A percentile compares a stretch with the other conserved stretches of the same genome.
Conservation (phyloP, 2,329 filamentous ascomycete species). For the Periconia macrospinosa region DNA sequence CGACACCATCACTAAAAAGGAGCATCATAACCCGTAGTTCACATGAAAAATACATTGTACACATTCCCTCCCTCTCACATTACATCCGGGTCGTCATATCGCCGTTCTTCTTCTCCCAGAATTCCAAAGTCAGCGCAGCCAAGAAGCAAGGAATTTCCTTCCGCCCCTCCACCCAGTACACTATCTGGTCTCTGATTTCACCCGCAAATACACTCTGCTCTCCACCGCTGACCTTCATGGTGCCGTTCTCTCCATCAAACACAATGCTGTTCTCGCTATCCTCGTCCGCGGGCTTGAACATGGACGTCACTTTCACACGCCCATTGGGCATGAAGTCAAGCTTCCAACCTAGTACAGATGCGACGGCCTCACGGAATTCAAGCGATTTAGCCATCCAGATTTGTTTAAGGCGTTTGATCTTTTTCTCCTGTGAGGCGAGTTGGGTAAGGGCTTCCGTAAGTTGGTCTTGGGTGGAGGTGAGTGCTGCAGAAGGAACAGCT, state of each 20-base stretch:
- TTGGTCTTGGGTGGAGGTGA: conserved; percentile 75
- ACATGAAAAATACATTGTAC: neutral
- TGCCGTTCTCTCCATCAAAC: conserved; percentile 90
- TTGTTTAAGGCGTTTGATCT: conserved; percentile 81
- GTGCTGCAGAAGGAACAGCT: conserved; percentile 73
- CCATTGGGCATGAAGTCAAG: conserved; percentile 97
- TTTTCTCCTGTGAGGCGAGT: conserved; percentile 72
- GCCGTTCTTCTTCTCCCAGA: conserved; percentile 70
- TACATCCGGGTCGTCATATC: conserved; percentile 7
- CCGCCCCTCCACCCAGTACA: conserved; percentile 94
- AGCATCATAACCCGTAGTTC: neutral
- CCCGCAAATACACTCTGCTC: conserved; percentile 82
- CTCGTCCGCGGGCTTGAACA: conserved; percentile 73
- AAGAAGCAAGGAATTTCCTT: conserved; percentile 93
- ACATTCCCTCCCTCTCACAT: neutral
- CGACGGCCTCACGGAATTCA: conserved; percentile 95
- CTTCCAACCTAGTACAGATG: conserved; percentile 89
- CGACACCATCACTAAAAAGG: neutral
- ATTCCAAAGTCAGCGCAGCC: conserved; percentile 87
- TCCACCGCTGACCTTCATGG: conserved; percentile 96
- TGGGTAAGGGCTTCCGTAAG: conserved; percentile 60
- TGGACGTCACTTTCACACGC: conserved; percentile 86
- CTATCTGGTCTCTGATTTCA: conserved; percentile 82
- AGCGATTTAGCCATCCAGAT: conserved; percentile 89
- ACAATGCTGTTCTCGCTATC: conserved; percentile 65